Conservation (phyloP, 805 yeast genomes). For the Candida ficus region DNA sequence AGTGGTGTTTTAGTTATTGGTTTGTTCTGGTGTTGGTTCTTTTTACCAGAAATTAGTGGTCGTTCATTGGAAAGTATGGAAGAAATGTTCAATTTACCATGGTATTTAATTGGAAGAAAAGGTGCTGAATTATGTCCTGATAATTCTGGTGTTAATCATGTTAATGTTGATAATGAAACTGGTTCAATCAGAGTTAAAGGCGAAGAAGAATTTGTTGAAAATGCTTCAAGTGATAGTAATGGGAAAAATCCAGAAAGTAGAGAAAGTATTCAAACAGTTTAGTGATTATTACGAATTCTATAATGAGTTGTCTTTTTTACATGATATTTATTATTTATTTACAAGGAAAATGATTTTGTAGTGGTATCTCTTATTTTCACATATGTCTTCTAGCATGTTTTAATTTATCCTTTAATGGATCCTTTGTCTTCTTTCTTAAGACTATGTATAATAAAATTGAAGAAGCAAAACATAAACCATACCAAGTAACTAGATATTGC, state of each 20-base stretch:
- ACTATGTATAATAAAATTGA: conserved; percentile 57
- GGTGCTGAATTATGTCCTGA: conserved; percentile 51
- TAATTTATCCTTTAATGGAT: conserved; percentile 41
- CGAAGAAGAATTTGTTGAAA: conserved; percentile 13
- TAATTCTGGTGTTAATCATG: conserved; percentile 33
- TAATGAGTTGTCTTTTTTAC: no score
- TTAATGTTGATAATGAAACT: conserved; percentile 10
- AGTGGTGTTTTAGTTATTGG: conserved; percentile 37
- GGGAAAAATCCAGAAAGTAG: neutral
- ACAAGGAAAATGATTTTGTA: neutral
- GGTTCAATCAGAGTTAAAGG: conserved; percentile 14
- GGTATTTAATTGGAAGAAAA: conserved; percentile 53
- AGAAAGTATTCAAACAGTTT: no score
- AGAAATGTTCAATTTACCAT: conserved; percentile 39
- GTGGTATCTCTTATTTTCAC: conserved; percentile 21
- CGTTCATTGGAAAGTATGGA: conserved; percentile 36
- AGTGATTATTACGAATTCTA: no score
- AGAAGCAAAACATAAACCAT: conserved; percentile 74
- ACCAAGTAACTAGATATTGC: conserved; percentile 94
- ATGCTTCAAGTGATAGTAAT: neutral
- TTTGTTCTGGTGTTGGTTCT: conserved; percentile 33
- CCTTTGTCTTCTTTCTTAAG: conserved; percentile 37
- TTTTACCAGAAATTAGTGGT: conserved; percentile 35
- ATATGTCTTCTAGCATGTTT: conserved; percentile 41
- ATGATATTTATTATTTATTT: no score